Evolutionary conservation across 257 asterid genomes (phyloP), one percentile per base, ranked within the genome.

Genomic region (Solanum clarkiae): DNA sequence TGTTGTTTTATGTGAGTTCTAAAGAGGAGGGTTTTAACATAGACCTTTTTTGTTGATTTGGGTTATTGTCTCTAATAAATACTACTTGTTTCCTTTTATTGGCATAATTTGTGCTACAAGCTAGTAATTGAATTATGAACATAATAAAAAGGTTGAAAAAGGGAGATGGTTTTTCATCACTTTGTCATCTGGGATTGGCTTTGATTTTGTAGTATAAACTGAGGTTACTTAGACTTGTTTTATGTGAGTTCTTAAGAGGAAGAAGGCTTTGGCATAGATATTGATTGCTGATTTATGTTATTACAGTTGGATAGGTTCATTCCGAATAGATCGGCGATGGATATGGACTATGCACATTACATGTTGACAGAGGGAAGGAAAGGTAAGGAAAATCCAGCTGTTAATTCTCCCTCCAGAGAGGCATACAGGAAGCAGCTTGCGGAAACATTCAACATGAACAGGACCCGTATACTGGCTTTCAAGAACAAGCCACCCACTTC

Each of bases 241-340:
- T 44, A 6, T 45, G 57, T 44, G 80, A 44, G 80, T 45, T 44
- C 36, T 20, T 44, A n/a, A 24, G 26, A 2, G 20, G 36, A 22
- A 7, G 44, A 12, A 29, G 1, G 66, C 14, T 69, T 69, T 36
- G 53, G 7, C 77, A 36, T 69, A 17, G 0, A 9, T 16, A 36
- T 40, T 81, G 60, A 62, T 1, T 51, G 57, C 32, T 60, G 54
- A 40, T 26, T 49, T 79, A 62, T 9, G 9, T 85, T 80, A 20
- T 54, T 85, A 20, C 93, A 93, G 97, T 89, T 92, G 92, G 98
- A 93, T 88, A 92, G 98, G 42, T 94, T 94, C 92, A 94, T 94
- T 44, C 98, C 98, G 1, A 94, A 94, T 80, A 87, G 98, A 83
- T 93, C 97, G 1, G 98, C 97, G 0, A 94, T 94, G 92, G 96